phyloP scores from a whole-genome alignment of 2,329 filamentous ascomycete species.

The Trichoderma aggressivum region DNA sequence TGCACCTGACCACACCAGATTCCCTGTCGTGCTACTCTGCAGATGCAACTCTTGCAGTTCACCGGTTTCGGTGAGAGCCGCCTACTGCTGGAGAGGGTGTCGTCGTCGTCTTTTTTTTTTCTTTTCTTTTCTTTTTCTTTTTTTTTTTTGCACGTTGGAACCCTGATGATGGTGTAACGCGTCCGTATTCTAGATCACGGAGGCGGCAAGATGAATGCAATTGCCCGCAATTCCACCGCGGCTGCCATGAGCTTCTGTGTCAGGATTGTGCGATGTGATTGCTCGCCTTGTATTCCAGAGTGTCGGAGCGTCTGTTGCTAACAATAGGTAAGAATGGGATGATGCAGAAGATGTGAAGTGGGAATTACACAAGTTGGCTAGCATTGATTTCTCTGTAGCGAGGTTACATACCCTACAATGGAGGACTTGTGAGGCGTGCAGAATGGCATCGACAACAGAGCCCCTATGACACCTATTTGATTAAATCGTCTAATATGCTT shows the following conservation, averaged over 20 bases:
- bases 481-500: neutral
- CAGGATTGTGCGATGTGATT: neutral
- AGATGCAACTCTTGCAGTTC: conserved; percentile 2
- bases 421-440: neutral
- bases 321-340: neutral
- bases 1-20: conserved; percentile 10
- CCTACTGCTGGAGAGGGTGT: neutral
- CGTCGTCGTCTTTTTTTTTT: too few relatives aligned
- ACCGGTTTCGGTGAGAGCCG: conserved; percentile 5
- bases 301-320: neutral
- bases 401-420: neutral
- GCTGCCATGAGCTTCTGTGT: neutral
- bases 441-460: neutral
- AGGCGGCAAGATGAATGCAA: neutral
- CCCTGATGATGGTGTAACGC: neutral
- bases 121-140: too few relatives aligned
- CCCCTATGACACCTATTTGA: neutral
- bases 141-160: neutral
- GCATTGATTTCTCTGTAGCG: neutral
- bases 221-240: neutral
- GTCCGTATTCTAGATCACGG: neutral
- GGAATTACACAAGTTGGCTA: neutral
- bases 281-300: neutral
- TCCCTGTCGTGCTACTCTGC: conserved; percentile 9
- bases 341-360: neutral